Conservation (phyloP, 306 rosid genomes). For the Aeschynomene evenia region DNA sequence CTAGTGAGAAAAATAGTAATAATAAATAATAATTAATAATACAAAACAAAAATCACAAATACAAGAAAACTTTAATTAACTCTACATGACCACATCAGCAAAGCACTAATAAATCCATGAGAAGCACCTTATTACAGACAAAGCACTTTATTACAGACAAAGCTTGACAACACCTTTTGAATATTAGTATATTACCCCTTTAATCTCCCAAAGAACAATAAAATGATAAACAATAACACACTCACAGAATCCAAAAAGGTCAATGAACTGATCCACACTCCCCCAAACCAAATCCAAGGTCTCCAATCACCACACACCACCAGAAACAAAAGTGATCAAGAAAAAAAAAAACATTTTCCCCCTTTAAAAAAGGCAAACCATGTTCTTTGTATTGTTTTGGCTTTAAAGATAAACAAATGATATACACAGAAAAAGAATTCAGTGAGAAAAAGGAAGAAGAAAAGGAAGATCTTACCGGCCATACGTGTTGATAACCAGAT, state of each 20-base stretch:
- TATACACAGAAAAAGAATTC: too few relatives aligned
- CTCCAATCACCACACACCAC: not conserved
- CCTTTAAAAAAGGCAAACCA: not conserved
- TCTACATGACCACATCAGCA: not conserved
- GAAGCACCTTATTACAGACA: constrained; percentile 3
- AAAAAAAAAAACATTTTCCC: not conserved
- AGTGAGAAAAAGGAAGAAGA: not conserved
- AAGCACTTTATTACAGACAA: too few relatives aligned
- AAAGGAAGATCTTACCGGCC: constrained; percentile 65
- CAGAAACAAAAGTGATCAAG: not conserved
- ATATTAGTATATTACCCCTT: not conserved
- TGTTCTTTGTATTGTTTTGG: not conserved
- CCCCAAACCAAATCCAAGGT: not conserved
- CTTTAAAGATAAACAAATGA: not conserved
- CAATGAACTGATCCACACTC: not conserved
- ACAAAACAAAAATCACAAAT: too few relatives aligned
- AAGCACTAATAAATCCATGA: not conserved
- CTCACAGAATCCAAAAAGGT: not conserved
- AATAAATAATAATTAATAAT: too few relatives aligned
- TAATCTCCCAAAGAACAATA: not conserved
- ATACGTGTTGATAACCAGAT: constrained; percentile 64
- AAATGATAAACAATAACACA: not conserved
- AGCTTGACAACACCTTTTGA: not conserved
- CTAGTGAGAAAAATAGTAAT: not conserved
- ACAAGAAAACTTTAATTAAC: not conserved